A percentile compares a stretch with the other conserved stretches of the same genome.
Conservation (phyloP, 192 early-diverging fungal genomes). For the Backusella westeae region DNA sequence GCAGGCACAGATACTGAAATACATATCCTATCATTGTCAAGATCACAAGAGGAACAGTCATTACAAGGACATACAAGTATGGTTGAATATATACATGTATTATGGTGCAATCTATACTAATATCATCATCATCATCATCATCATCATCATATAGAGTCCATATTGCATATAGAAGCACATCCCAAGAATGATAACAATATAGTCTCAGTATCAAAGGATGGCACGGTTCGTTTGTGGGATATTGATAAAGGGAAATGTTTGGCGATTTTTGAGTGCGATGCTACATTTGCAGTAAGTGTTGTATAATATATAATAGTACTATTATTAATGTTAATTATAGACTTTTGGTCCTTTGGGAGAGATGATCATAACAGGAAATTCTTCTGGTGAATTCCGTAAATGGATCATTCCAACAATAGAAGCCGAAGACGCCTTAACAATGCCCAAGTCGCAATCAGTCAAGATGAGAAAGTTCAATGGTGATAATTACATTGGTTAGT, state of each 20-base stretch:
- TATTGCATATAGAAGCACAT: constrained; percentile 72
- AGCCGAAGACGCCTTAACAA: constrained; percentile 22
- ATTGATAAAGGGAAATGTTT: constrained; percentile 59
- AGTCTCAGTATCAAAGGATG: constrained; percentile 69
- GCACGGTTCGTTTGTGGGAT: constrained; percentile 80
- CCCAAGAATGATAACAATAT: constrained; percentile 64
- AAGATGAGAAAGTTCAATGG: constrained; percentile 35
- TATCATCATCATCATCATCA: background rate
- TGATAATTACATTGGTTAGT: constrained; percentile 31
- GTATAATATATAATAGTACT: background rate
- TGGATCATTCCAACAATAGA: constrained; percentile 50
- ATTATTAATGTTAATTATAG: constrained; percentile 7
- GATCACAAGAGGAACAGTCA: constrained; percentile 60
- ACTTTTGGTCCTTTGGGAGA: constrained; percentile 64
- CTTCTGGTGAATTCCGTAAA: constrained; percentile 47
- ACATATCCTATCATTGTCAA: constrained; percentile 73
- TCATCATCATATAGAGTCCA: constrained; percentile 33
- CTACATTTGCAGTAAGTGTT: constrained; percentile 53
- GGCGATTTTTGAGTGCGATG: constrained; percentile 56
- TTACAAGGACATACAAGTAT: constrained; percentile 64
- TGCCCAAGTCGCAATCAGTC: constrained; percentile 29
- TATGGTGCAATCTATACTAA: background rate
- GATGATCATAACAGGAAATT: constrained; percentile 51
- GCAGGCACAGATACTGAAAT: constrained; percentile 64
- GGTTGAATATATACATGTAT: background rate